phyloP scores from a whole-genome alignment of 140 eudicot genomes.

The Ambrosia hybrid region DNA sequence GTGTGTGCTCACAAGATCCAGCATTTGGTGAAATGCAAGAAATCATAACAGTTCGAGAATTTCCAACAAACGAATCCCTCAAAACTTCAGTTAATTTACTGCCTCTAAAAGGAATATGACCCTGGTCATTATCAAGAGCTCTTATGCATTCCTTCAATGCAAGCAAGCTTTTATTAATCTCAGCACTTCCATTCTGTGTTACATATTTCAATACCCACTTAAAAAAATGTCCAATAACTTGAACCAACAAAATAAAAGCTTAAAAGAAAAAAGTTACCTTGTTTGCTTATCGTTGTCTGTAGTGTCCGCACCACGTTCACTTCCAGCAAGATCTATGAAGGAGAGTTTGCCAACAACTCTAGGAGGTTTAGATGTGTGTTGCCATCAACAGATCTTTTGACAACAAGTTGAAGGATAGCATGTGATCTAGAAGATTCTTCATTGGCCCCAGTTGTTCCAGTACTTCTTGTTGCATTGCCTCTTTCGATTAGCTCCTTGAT shows the following conservation, averaged over 20 bases:
- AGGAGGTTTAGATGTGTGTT: conserved; percentile 87
- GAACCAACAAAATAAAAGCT: neutral
- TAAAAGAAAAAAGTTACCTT: conserved; percentile 43
- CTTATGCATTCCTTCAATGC: conserved; percentile 97
- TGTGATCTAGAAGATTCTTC: conserved; percentile 98
- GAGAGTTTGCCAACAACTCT: conserved; percentile 95
- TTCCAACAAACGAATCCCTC: conserved; percentile 97
- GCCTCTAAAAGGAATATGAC: conserved; percentile 97
- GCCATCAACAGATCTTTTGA: conserved; percentile 80
- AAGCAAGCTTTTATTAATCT: conserved; percentile 95
- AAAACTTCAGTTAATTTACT: conserved; percentile 97
- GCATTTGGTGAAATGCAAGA: conserved; percentile 97
- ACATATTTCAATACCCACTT: conserved; percentile 14
- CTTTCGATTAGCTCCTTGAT: conserved; percentile 88
- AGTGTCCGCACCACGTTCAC: conserved; percentile 99
- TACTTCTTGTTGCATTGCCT: conserved; percentile 94
- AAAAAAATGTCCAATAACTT: neutral
- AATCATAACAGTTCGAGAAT: conserved; percentile 94
- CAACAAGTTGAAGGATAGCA: conserved; percentile 92
- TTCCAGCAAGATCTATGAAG: conserved; percentile 98
- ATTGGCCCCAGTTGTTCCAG: conserved; percentile 98
- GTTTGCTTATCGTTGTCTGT: conserved; percentile 98
- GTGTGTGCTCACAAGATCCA: conserved; percentile 97
- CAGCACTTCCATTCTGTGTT: conserved; percentile 95
- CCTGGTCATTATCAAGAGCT: conserved; percentile 98